Evolutionary conservation across 495 filamentous ascomycete species (phyloP).

Genomic region (Penicillium ochrochloron): DNA sequence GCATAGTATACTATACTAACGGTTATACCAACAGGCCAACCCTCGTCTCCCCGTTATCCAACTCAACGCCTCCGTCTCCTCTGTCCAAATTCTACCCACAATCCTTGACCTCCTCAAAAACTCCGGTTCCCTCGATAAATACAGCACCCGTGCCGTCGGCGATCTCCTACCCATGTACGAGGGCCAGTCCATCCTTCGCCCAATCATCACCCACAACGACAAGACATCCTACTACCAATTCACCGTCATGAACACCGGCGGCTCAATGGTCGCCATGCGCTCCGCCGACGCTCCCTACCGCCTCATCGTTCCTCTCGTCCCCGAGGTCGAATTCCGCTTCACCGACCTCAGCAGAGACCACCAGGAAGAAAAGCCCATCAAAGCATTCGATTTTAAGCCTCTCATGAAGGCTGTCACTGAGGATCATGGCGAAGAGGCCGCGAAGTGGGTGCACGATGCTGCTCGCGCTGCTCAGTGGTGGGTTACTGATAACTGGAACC

Average conservation of each 20-base stretch:
- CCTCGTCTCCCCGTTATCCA: slow-evolving; percentile 49
- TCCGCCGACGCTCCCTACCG: slow-evolving; percentile 45
- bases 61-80: slow-evolving; percentile 48
- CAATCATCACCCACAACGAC: slow-evolving; percentile 38
- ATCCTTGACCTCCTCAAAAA: slow-evolving; percentile 54
- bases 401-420: slow-evolving; percentile 33
- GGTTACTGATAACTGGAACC: slow-evolving; percentile 38
- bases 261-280: slow-evolving; percentile 44
- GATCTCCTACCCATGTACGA: slow-evolving; percentile 50
- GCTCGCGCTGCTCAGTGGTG: slow-evolving; percentile 45
- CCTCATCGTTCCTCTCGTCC: slow-evolving; percentile 46
- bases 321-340: slow-evolving; percentile 45
- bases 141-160: slow-evolving; percentile 35
- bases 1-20: slow-evolving; percentile 3
- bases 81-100: slow-evolving; percentile 52
- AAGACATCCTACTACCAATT: slow-evolving; percentile 49
- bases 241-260: slow-evolving; percentile 52
- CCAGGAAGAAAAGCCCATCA: slow-evolving; percentile 37
- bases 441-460: slow-evolving; percentile 43
- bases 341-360: slow-evolving; percentile 42
- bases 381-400: slow-evolving; percentile 38
- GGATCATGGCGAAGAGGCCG: slow-evolving; percentile 41
- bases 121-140: slow-evolving; percentile 45
- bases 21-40: slow-evolving; percentile 31
- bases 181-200: slow-evolving; percentile 52